phyloP scores from a whole-genome alignment of 768 basidiomycete species.

The Leucosporidium creatinivorum region DNA sequence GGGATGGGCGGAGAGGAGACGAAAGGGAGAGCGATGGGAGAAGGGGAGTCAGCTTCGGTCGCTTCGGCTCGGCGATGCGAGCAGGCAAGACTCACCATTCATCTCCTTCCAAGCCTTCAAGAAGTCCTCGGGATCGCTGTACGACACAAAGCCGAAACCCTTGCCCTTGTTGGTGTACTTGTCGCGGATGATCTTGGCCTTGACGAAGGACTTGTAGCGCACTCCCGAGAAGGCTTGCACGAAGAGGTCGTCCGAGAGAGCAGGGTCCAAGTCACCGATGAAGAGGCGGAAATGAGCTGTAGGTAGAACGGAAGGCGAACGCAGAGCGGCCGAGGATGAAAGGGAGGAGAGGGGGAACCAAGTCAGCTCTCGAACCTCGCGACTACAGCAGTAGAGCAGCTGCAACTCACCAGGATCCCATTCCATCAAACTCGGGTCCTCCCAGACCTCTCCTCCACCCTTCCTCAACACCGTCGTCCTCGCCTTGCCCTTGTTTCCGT shows the following conservation, averaged over 20 bases:
- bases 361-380: not conserved
- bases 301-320: conserved; percentile 3
- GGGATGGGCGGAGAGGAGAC: not conserved
- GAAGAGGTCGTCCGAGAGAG: conserved; percentile 91
- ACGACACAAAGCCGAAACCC: conserved; percentile 86
- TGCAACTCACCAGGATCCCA: conserved; percentile 83
- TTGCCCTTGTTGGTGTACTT: conserved; percentile 92
- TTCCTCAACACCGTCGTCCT: conserved; percentile 88
- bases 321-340: conserved; percentile 19
- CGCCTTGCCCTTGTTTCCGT: conserved; percentile 65
- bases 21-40: not conserved
- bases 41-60: not conserved
- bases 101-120: conserved; percentile 98
- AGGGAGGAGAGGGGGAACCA: not conserved
- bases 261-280: conserved; percentile 95
- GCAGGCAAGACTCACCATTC: conserved; percentile 62
- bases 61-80: not conserved
- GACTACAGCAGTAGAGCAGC: not conserved
- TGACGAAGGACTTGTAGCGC: conserved; percentile 86
- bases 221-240: conserved; percentile 58
- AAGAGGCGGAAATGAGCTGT: conserved; percentile 67
- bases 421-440: conserved; percentile 91
- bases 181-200: conserved; percentile 91
- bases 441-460: conserved; percentile 95
- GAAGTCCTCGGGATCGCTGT: conserved; percentile 97